These are phyloP conservation scores for Pochonia chlamydosporia DNA, from an alignment of 2,329 filamentous ascomycete species.

Conservation along the genomic window DNA sequence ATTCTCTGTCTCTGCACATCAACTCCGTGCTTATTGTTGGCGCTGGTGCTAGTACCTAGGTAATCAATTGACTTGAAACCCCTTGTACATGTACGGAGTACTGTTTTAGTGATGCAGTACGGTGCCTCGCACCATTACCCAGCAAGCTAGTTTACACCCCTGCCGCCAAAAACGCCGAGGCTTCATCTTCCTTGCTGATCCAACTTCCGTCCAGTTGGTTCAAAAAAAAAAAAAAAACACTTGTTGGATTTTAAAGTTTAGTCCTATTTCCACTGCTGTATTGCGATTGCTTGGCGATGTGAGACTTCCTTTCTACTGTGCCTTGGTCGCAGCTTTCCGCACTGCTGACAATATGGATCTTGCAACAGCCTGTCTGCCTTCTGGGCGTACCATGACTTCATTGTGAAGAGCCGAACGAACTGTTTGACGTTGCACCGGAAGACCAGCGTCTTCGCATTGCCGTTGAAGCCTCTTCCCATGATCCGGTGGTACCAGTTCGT, in stretches of 20 bases:
- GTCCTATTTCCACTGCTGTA: no score
- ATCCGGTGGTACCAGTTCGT: slow-evolving; percentile 51
- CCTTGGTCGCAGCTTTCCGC: neutral
- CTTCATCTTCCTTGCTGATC: no score
- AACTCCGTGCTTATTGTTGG: slow-evolving; percentile 9
- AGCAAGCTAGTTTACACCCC: no score
- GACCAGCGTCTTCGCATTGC: slow-evolving; percentile 40
- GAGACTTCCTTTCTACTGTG: neutral
- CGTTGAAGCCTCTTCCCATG: slow-evolving; percentile 41
- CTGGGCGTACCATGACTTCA: slow-evolving; percentile 42
- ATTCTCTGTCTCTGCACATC: slow-evolving; percentile 6
- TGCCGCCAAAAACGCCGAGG: no score
- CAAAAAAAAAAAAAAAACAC: no score
- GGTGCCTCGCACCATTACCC: neutral
- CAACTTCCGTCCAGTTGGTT: no score
- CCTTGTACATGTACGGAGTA: no score
- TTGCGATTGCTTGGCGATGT: no score
- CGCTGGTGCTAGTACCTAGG: no score
- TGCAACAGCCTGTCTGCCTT: slow-evolving; percentile 39
- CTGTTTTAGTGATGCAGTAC: no score
- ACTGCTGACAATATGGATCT: slow-evolving; percentile 30
- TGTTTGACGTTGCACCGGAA: slow-evolving; percentile 38
- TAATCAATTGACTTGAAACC: no score
- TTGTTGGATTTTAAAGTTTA: no score
- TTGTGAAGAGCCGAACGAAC: slow-evolving; percentile 50